Base-by-base conservation (phyloP, 2,329 filamentous ascomycete species). In the Aureobasidium sp. region DNA sequence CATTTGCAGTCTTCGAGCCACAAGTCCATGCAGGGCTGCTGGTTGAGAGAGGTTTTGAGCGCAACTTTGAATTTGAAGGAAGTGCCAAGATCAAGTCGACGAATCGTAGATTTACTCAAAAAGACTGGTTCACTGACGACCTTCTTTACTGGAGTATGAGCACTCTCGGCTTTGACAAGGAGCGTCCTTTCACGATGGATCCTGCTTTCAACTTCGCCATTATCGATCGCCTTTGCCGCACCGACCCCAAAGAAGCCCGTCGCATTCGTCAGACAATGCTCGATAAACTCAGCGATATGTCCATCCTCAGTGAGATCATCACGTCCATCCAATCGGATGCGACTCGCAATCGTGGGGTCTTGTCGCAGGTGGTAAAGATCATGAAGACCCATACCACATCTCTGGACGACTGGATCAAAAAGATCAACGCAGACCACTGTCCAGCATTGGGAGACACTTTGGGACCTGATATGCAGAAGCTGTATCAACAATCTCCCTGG, bases 81-180 rank as follows among this genome's bases (percentile, higher is more conserved):
- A 48, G 29, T 39, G 44, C 20, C 1, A 48, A 42, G 27, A 11
- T 37, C 20, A 37, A 39, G 20, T 37, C 36, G 8, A 45, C 27
- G 4, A 59, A 59, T 4, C 55, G 41, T n/a, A 27, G 5, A 9
- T 47, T 48, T n/a, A 48, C 14, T 20, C 2, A 4, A 2, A 37
- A 49, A 17, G 56, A 59, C 56, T 59, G 31, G 20, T 59, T 59
- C 44, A 14, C 56, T 14, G 56, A 59, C 11, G 45, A 51, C 25
- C 20, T 60, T 22, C 45, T 60, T 1, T 48, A 47, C 20, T 59
- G 55, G 55, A 48, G 42, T 15, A 27, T 48, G 5, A 29, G 15
- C 12, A n/a, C n/a, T 3, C 31, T 59, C 2, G 55, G 55, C 2
- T 27, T 11, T 29, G 55, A 59, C 14, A 5, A 48, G 12, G 7